Evolutionary conservation across 192 early-diverging fungal genomes (phyloP).

Genomic region (Podila epigama): DNA sequence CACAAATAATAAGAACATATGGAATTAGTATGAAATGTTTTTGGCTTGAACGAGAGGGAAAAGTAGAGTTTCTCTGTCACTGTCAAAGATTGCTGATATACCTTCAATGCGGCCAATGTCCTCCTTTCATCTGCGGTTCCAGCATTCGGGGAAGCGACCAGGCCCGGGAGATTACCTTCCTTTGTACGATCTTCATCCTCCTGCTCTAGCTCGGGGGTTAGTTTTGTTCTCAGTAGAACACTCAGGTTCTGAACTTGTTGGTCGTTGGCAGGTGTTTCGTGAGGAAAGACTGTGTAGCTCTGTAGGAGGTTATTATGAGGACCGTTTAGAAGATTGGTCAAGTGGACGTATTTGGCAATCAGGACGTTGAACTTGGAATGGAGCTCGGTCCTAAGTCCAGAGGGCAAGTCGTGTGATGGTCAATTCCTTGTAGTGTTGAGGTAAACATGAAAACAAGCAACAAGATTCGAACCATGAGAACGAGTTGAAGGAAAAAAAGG

Average conservation of each 20-base stretch:
- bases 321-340: constrained; percentile 43
- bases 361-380: constrained; percentile 48
- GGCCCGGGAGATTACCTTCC: constrained; percentile 22
- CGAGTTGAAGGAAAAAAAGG: too few species aligned
- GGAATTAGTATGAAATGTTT: not conserved
- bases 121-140: constrained; percentile 20
- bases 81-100: not conserved
- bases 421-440: too few species aligned
- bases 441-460: too few species aligned
- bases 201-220: constrained; percentile 38
- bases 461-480: too few species aligned
- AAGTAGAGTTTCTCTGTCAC: not conserved
- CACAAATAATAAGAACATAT: not conserved
- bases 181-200: constrained; percentile 34
- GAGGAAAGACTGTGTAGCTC: constrained; percentile 36
- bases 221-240: constrained; percentile 37
- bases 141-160: not conserved
- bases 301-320: constrained; percentile 18
- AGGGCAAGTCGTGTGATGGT: not conserved
- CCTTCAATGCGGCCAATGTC: constrained; percentile 22
- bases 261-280: constrained; percentile 28
- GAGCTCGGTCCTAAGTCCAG: constrained; percentile 33
- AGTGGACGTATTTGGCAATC: constrained; percentile 40
- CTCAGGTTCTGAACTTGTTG: constrained; percentile 39
- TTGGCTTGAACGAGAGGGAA: not conserved